phyloP scores from a whole-genome alignment of 2,329 filamentous ascomycete genomes.

The Aspergillus awamori region DNA sequence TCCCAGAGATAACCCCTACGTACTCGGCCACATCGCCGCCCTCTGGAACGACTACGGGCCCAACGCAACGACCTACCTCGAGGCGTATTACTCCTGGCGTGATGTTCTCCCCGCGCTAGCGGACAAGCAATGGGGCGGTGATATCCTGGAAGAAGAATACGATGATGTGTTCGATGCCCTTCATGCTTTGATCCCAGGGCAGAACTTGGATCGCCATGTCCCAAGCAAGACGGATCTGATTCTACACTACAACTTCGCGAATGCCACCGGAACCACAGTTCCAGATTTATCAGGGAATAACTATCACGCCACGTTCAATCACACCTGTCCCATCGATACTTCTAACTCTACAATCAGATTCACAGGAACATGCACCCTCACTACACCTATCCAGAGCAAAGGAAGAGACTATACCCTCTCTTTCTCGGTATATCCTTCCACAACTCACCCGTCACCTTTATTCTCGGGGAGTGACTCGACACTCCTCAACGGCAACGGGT shows the following conservation, averaged over 20 bases:
- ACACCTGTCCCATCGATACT: conserved; percentile 4
- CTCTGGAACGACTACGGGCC: conserved; percentile 58
- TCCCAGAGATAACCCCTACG: conserved; percentile 38
- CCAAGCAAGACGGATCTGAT: neutral
- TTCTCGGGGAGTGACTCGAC: conserved; percentile 50
- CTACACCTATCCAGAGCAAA: conserved; percentile 55
- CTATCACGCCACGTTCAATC: neutral
- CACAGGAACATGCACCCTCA: conserved; percentile 44
- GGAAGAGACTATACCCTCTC: conserved; percentile 59
- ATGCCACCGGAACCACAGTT: neutral
- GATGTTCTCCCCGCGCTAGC: conserved; percentile 50
- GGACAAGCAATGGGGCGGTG: conserved; percentile 60
- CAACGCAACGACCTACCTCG: conserved; percentile 52
- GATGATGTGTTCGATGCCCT: conserved; percentile 43
- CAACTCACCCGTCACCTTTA: conserved; percentile 42
- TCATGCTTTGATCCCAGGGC: conserved; percentile 46
- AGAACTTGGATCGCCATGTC: conserved; percentile 40
- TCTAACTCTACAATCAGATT: conserved; percentile 36
- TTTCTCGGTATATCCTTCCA: conserved; percentile 44
- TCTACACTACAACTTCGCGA: neutral
- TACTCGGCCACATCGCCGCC: conserved; percentile 52
- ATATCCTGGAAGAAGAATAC: conserved; percentile 48
- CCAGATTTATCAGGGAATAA: neutral
- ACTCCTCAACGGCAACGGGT: conserved; percentile 40
- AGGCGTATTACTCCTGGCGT: conserved; percentile 54